phyloP scores from a whole-genome alignment of 352 stramenopile species.

The Phytophthora lateralis region DNA sequence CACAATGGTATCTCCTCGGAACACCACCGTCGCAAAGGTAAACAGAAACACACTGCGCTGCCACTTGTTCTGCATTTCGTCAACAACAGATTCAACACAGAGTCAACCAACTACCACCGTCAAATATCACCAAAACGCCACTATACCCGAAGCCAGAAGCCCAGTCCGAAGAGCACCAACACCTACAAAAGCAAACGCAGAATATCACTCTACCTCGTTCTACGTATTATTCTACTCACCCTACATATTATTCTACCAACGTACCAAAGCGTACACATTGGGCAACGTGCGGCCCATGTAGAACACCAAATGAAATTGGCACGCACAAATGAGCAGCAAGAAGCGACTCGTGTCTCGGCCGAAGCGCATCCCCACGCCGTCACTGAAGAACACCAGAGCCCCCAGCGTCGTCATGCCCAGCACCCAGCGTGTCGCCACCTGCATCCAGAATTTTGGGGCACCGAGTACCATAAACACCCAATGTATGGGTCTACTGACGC shows the following conservation, averaged over 20 bases:
- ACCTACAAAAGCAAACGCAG: slow-evolving; percentile 28
- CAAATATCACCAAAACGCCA: neutral
- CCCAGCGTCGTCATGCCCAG: slow-evolving; percentile 64
- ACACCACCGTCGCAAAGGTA: slow-evolving; percentile 93
- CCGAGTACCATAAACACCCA: slow-evolving; percentile 34
- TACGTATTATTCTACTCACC: slow-evolving; percentile 25
- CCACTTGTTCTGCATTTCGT: slow-evolving; percentile 37
- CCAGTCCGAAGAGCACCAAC: slow-evolving; percentile 68
- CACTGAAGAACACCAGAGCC: slow-evolving; percentile 68
- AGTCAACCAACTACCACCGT: neutral
- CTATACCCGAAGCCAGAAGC: slow-evolving; percentile 62
- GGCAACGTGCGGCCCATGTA: slow-evolving; percentile 97
- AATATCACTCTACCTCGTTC: slow-evolving; percentile 5
- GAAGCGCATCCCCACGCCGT: slow-evolving; percentile 58
- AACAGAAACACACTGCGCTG: slow-evolving; percentile 80
- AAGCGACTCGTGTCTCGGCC: slow-evolving; percentile 66
- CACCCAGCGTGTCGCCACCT: slow-evolving; percentile 63
- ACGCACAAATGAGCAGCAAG: slow-evolving; percentile 88
- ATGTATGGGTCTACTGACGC: slow-evolving; percentile 46
- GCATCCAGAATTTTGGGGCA: slow-evolving; percentile 56
- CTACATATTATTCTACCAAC: slow-evolving; percentile 8
- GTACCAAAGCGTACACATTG: slow-evolving; percentile 96
- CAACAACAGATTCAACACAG: neutral
- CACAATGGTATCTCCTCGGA: slow-evolving; percentile 97
- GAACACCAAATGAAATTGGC: slow-evolving; percentile 98